These are phyloP conservation scores for Cercospora sp. DNA, from an alignment of 2,329 filamentous ascomycete species.

Conservation along the genomic window DNA sequence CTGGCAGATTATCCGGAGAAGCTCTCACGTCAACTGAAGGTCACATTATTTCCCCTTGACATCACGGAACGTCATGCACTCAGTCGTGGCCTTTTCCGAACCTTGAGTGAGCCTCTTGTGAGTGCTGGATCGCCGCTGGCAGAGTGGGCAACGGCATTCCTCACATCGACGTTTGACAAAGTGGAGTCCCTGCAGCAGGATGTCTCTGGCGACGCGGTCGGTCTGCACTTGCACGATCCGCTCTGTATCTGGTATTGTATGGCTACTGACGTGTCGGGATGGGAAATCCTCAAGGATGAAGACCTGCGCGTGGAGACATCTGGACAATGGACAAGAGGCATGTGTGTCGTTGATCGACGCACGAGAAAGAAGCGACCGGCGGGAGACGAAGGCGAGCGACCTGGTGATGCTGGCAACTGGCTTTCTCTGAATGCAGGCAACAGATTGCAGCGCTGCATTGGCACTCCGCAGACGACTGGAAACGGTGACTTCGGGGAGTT, in stretches of 20 bases:
- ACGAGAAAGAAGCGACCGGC: conserved; percentile 54
- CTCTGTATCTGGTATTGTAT: conserved; percentile 42
- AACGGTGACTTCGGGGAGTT: conserved; percentile 48
- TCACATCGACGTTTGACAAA: conserved; percentile 49
- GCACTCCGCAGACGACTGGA: conserved; percentile 66
- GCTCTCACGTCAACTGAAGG: conserved; percentile 44
- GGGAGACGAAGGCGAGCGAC: conserved; percentile 55
- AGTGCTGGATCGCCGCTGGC: conserved; percentile 45
- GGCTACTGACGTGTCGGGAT: conserved; percentile 29
- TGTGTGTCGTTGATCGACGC: conserved; percentile 81
- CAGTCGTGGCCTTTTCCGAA: conserved; percentile 42
- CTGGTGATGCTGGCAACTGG: conserved; percentile 76
- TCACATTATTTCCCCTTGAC: conserved; percentile 52
- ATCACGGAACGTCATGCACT: conserved; percentile 49
- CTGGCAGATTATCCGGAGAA: conserved; percentile 44
- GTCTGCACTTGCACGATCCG: conserved; percentile 51
- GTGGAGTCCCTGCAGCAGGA: conserved; percentile 44
- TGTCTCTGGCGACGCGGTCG: conserved; percentile 40
- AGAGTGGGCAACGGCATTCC: conserved; percentile 48
- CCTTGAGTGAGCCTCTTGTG: conserved; percentile 33
- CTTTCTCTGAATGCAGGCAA: conserved; percentile 73
- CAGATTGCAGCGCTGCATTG: conserved; percentile 71
- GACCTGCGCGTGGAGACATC: conserved; percentile 87
- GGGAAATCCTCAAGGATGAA: conserved; percentile 53
- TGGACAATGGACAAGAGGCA: conserved; percentile 89